These are phyloP conservation scores for Boletus sensibilis DNA, from an alignment of 768 basidiomycete genomes.

Conservation along the genomic window DNA sequence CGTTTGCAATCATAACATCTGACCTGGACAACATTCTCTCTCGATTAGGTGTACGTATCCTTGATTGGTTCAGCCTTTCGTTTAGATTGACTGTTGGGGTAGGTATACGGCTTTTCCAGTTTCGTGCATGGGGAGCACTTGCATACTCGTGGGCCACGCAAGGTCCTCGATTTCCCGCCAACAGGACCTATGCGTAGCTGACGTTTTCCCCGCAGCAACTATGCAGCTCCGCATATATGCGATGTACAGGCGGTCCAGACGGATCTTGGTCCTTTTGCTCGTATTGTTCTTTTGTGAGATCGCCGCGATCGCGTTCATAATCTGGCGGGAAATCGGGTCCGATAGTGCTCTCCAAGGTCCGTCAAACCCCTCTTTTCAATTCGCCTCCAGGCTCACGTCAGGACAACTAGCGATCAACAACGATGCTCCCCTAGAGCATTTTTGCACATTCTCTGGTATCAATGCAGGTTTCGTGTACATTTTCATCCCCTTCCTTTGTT, in stretches of 20 bases:
- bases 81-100: background rate
- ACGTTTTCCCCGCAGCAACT: constrained; percentile 19
- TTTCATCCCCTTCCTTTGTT: constrained; percentile 32
- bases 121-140: constrained; percentile 35
- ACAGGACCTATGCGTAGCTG: background rate
- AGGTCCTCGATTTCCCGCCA: constrained; percentile 14
- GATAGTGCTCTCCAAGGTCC: constrained; percentile 21
- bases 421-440: constrained; percentile 1
- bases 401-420: constrained; percentile 9
- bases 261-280: constrained; percentile 20
- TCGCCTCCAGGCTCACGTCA: background rate
- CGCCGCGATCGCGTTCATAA: constrained; percentile 21
- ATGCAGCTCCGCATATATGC: constrained; percentile 37
- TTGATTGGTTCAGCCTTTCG: background rate
- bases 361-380: background rate
- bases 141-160: constrained; percentile 33
- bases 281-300: constrained; percentile 24
- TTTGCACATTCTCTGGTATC: constrained; percentile 27
- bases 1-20: background rate
- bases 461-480: constrained; percentile 23
- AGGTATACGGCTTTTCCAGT: constrained; percentile 30
- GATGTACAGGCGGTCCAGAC: constrained; percentile 29
- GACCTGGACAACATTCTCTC: background rate
- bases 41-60: constrained; percentile 22
- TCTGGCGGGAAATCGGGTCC: constrained; percentile 30